Percentiles rank a stretch among this genome's conserved stretches.
Evolutionary conservation across 2,329 filamentous ascomycete species (phyloP).

Genomic region (Fusarium brevicatenulatum): DNA sequence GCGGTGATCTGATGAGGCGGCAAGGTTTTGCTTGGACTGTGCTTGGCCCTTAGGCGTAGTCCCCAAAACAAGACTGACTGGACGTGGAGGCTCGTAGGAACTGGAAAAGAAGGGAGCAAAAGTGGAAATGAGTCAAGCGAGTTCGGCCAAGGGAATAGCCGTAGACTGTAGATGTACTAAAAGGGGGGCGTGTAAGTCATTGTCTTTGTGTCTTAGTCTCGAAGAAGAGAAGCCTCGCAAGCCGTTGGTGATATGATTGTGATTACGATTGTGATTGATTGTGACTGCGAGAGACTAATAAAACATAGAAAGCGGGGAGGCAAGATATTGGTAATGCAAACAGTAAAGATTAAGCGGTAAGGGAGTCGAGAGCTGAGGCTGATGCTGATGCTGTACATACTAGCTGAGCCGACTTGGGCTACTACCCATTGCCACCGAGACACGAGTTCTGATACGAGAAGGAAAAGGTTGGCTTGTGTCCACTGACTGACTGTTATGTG

Average conservation of each 20-base stretch:
- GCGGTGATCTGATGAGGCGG: constrained; percentile 22
- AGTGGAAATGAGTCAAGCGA: constrained; percentile 27
- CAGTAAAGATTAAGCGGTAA: not conserved
- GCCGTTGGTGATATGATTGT: not conserved
- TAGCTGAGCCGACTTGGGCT: not conserved
- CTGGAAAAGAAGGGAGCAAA: not conserved
- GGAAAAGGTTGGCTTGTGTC: not conserved
- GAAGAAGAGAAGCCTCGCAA: not conserved
- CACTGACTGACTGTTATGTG: not conserved
- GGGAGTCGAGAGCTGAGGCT: not conserved
- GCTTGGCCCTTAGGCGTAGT: constrained; percentile 10
- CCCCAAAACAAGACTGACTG: not conserved
- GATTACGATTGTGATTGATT: not conserved
- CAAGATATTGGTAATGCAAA: not conserved
- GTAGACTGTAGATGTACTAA: not conserved
- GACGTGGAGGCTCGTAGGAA: not conserved
- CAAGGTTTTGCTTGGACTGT: constrained; percentile 33
- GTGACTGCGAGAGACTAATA: not conserved
- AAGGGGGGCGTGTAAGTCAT: constrained; percentile 10
- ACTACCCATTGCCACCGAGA: not conserved
- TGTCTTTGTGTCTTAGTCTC: not conserved
- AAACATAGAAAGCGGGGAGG: not conserved
- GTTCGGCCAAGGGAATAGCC: constrained; percentile 3
- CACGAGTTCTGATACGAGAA: not conserved
- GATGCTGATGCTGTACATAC: not conserved